phyloP scores from a whole-genome alignment of 2,329 filamentous ascomycete species.

The Phialophora expanda region DNA sequence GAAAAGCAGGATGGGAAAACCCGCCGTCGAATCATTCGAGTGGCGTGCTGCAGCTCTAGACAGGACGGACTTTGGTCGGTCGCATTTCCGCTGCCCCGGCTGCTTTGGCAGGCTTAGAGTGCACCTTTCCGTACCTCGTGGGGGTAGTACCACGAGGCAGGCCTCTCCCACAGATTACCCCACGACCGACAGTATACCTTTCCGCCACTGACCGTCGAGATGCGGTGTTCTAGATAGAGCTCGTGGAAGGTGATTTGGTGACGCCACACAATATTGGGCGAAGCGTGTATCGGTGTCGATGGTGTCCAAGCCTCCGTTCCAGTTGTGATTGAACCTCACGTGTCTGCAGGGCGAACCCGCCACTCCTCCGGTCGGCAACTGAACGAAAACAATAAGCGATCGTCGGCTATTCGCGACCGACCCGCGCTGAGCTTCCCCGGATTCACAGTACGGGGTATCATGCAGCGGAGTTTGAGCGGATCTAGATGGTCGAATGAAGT shows the following conservation, averaged over 20 bases:
- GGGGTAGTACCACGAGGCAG: not conserved
- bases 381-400: not conserved
- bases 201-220: not conserved
- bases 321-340: not conserved
- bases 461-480: not conserved
- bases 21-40: not conserved
- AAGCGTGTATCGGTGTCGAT: not conserved
- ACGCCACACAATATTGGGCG: not conserved
- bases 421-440: not conserved
- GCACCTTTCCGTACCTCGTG: not conserved
- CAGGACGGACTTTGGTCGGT: constrained; percentile 11
- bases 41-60: not conserved
- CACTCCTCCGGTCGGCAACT: not conserved
- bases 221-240: not conserved
- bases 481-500: not conserved
- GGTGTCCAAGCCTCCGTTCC: not conserved
- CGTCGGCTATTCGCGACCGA: not conserved
- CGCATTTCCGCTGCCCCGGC: not conserved
- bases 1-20: constrained; percentile 4
- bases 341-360: not conserved
- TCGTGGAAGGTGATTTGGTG: not conserved
- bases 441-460: not conserved
- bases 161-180: not conserved
- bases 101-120: not conserved
- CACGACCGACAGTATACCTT: not conserved